Evolutionary conservation across 495 filamentous ascomycete species (phyloP).

Genomic region (Penicillium odoratum): DNA sequence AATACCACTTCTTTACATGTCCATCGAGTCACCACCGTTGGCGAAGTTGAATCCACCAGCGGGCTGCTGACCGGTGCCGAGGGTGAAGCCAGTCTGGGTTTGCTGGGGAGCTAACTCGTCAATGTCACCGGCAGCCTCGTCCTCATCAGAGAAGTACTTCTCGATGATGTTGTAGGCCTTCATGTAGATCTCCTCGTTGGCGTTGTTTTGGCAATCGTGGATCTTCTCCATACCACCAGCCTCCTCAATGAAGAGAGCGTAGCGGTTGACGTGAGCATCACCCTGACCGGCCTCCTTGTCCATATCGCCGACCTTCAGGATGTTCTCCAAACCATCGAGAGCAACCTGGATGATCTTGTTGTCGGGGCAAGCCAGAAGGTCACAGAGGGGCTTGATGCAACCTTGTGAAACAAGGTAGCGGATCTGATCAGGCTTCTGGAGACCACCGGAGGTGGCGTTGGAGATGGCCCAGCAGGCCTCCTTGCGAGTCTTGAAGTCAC

Average conservation of each 20-base stretch:
- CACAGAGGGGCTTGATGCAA: conserved; percentile 96
- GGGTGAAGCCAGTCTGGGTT: conserved; percentile 76
- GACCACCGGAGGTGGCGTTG: conserved; percentile 95
- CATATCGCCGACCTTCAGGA: conserved; percentile 98
- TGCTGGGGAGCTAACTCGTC: conserved; percentile 67
- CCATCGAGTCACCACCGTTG: conserved; percentile 91
- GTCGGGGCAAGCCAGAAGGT: conserved; percentile 93
- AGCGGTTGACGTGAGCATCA: conserved; percentile 86
- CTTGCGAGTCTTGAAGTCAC: conserved; percentile 99
- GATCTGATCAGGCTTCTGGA: conserved; percentile 99
- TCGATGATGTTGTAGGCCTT: conserved; percentile 99
- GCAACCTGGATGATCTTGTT: conserved; percentile 99
- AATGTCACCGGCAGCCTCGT: conserved; percentile 77
- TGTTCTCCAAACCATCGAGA: conserved; percentile 97
- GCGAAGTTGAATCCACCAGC: conserved; percentile 88
- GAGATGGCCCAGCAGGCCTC: conserved; percentile 99
- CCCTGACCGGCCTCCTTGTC: conserved; percentile 84
- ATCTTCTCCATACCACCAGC: conserved; percentile 99
- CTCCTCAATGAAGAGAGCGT: conserved; percentile 97
- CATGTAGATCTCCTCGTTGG: conserved; percentile 99
- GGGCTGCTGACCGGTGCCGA: conserved; percentile 74
- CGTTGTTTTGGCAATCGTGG: conserved; percentile 99
- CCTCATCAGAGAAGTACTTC: conserved; percentile 99
- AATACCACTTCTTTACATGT: conserved; percentile 71
- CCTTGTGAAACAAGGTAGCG: conserved; percentile 89